Percentiles rank a stretch among this genome's conserved stretches.
Evolutionary conservation across 2,329 filamentous ascomycete species (phyloP).

Genomic region (Bisporella sp.): DNA sequence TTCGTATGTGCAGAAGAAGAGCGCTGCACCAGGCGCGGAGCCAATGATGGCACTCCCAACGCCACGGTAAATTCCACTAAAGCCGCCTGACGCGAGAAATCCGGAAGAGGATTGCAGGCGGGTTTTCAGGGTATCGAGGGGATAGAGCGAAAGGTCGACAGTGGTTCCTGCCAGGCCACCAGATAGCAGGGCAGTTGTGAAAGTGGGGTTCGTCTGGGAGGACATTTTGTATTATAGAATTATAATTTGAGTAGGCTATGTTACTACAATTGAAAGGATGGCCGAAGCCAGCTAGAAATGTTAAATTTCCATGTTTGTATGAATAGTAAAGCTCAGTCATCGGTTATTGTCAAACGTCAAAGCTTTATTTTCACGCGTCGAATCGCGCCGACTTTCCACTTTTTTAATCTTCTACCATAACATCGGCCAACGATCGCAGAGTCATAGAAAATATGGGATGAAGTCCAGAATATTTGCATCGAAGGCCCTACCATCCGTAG

Average conservation of each 20-base stretch:
- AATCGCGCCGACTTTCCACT: no score
- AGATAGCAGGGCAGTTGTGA: conserved; percentile 61
- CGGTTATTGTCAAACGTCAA: no score
- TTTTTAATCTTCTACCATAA: no score
- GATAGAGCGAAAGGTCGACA: conserved; percentile 93
- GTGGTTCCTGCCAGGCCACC: conserved; percentile 90
- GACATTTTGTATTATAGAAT: conserved; percentile 2
- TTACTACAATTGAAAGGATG: neutral
- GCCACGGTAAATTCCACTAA: conserved; percentile 87
- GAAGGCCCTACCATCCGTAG: no score
- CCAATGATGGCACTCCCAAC: conserved; percentile 85
- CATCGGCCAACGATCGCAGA: no score
- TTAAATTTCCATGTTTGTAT: conserved; percentile 12
- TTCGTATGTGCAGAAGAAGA: conserved; percentile 97
- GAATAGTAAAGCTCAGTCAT: neutral
- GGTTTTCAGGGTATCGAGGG: conserved; percentile 97
- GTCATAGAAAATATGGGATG: no score
- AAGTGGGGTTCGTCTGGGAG: conserved; percentile 33
- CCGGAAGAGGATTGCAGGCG: conserved; percentile 78
- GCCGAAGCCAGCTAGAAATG: conserved; percentile 17
- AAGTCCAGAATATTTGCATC: no score
- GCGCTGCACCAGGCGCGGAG: conserved; percentile 85
- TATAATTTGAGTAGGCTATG: no score
- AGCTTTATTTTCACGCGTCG: no score
- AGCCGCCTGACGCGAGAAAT: conserved; percentile 79